Percentiles rank a stretch among this genome's conserved stretches.
Evolutionary conservation across 148 eudicot genomes (phyloP).

Genomic region (Mesembryanthemum crystallinum): DNA sequence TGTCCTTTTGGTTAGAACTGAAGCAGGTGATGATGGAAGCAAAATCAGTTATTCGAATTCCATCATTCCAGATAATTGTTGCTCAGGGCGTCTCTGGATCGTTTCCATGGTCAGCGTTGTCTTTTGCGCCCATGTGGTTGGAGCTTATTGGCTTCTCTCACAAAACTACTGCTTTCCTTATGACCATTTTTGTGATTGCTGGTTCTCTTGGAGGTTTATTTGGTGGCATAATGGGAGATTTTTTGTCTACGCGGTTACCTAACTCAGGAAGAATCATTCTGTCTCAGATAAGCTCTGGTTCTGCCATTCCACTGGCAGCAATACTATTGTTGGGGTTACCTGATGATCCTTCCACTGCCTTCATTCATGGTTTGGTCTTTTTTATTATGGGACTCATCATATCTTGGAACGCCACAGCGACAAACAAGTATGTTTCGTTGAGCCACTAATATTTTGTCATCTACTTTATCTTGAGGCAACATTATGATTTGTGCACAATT

Average conservation of each 20-base stretch:
- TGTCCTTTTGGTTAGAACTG: constrained; percentile 43
- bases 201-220: constrained; percentile 61
- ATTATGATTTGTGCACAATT: not conserved
- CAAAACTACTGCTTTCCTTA: constrained; percentile 55
- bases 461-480: not conserved
- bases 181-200: constrained; percentile 59
- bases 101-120: constrained; percentile 78
- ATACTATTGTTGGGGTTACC: constrained; percentile 62
- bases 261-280: constrained; percentile 73
- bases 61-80: constrained; percentile 73
- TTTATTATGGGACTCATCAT: constrained; percentile 65
- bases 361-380: constrained; percentile 56
- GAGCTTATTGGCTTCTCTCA: constrained; percentile 91
- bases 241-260: constrained; percentile 54
- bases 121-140: constrained; percentile 87
- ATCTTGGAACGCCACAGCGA: constrained; percentile 78
- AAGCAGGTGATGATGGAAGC: constrained; percentile 59
- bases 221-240: constrained; percentile 86
- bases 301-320: constrained; percentile 79
- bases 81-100: constrained; percentile 88
- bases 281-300: constrained; percentile 82
- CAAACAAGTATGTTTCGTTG: constrained; percentile 63
- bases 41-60: constrained; percentile 58
- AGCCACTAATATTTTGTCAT: not conserved
- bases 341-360: constrained; percentile 55